Conservation (phyloP, 768 basidiomycete species). For the Asterophora parasitica region DNA sequence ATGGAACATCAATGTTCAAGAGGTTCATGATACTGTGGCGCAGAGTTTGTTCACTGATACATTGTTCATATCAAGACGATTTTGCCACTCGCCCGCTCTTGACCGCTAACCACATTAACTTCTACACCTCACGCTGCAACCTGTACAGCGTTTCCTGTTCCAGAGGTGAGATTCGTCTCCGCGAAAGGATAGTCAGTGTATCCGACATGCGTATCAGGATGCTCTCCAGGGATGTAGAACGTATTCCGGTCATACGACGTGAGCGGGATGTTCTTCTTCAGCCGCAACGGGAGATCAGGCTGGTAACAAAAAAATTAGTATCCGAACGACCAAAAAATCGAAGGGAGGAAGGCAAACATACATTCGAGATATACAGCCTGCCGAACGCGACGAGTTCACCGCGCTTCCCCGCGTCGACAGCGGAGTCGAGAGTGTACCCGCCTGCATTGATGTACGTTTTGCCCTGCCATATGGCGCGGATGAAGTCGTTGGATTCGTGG, state of each 20-base stretch:
- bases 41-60: too few relatives aligned
- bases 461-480: conserved; percentile 42
- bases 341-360: conserved; percentile 11
- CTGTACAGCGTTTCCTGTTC: too few relatives aligned
- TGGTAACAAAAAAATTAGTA: neutral
- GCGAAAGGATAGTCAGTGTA: conserved; percentile 26
- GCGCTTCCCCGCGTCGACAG: conserved; percentile 31
- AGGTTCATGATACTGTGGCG: too few relatives aligned
- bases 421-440: conserved; percentile 38
- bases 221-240: conserved; percentile 32
- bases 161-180: too few relatives aligned
- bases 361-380: conserved; percentile 28
- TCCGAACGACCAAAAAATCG: too few relatives aligned
- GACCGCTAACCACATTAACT: too few relatives aligned
- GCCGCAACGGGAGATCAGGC: conserved; percentile 8
- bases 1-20: too few relatives aligned
- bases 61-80: too few relatives aligned
- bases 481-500: conserved; percentile 35
- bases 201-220: conserved; percentile 19
- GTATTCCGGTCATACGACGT: conserved; percentile 30
- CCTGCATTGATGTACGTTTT: conserved; percentile 38
- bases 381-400: conserved; percentile 26
- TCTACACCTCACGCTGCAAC: neutral
- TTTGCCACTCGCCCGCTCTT: too few relatives aligned
- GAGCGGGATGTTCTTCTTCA: conserved; percentile 18